These are phyloP conservation scores for Speleostelium caveatum DNA, from an alignment of 78 protist species.

Conservation along the genomic window DNA sequence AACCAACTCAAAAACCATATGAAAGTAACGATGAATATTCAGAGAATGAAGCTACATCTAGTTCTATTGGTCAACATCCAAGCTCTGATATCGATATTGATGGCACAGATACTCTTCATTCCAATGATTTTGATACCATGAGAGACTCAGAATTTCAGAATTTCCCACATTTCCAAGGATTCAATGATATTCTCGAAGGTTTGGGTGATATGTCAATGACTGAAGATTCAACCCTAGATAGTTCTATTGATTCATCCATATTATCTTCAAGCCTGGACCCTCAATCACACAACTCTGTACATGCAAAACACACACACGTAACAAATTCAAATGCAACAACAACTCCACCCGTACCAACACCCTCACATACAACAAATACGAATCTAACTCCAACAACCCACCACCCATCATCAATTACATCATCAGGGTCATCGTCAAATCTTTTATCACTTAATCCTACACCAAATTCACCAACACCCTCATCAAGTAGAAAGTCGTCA, in stretches of 20 bases:
- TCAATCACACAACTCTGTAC: not conserved
- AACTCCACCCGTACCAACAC: not conserved
- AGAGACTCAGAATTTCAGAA: constrained; percentile 35
- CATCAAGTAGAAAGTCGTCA: constrained; percentile 1
- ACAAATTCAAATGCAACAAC: not conserved
- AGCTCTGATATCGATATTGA: constrained; percentile 19
- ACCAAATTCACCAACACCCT: constrained; percentile 21
- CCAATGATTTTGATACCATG: constrained; percentile 38
- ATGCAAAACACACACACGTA: no score
- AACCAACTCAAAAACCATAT: not conserved
- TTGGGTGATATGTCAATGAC: constrained; percentile 75
- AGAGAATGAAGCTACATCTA: constrained; percentile 7
- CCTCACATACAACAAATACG: not conserved
- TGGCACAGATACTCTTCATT: constrained; percentile 32
- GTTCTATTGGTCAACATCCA: constrained; percentile 20
- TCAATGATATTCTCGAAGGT: constrained; percentile 73
- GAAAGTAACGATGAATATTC: not conserved
- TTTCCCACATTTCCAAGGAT: constrained; percentile 82
- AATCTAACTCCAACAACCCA: not conserved
- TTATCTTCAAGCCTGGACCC: not conserved
- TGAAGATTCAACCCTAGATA: not conserved
- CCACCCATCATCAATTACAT: not conserved
- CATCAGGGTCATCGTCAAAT: not conserved
- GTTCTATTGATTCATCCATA: not conserved
- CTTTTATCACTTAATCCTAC: not conserved